Percentiles rank a stretch among this genome's conserved stretches.
These are phyloP conservation scores for Fusarium coicis DNA, from an alignment of 2,329 filamentous ascomycete genomes.

Conservation along the genomic window DNA sequence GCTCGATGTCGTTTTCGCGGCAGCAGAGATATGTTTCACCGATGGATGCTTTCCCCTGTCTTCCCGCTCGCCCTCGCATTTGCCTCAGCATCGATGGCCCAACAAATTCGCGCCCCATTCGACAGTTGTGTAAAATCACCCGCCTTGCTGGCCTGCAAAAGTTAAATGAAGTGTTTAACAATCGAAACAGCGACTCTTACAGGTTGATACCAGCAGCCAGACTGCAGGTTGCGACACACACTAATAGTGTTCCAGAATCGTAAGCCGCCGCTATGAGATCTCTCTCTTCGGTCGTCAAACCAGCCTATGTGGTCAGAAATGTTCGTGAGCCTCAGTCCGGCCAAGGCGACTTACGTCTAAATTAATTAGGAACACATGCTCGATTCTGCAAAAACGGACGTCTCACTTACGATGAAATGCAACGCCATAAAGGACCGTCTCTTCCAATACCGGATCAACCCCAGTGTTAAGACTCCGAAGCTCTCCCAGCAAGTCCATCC, in stretches of 20 bases:
- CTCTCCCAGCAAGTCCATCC: constrained; percentile 73
- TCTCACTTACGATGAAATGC: constrained; percentile 73
- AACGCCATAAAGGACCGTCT: constrained; percentile 73
- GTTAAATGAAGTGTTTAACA: constrained; percentile 16
- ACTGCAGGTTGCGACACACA: constrained; percentile 81
- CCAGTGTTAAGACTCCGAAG: constrained; percentile 73
- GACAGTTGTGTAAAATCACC: constrained; percentile 79
- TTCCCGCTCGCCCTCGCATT: constrained; percentile 81
- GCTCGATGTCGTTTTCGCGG: constrained; percentile 73
- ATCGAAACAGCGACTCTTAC: constrained; percentile 37
- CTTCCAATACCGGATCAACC: constrained; percentile 72
- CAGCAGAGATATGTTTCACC: constrained; percentile 84
- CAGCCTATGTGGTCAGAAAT: constrained; percentile 58
- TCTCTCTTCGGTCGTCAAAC: constrained; percentile 79
- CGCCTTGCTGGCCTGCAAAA: constrained; percentile 66
- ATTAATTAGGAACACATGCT: constrained; percentile 6
- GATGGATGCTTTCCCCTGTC: constrained; percentile 81
- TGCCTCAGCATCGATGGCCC: constrained; percentile 83
- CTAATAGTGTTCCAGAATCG: constrained; percentile 73
- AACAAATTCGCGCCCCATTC: constrained; percentile 81
- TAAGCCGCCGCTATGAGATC: constrained; percentile 78
- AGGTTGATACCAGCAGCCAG: constrained; percentile 87
- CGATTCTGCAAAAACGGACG: neutral
- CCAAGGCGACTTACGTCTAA: constrained; percentile 52
- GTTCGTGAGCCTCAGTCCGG: neutral